Base-by-base conservation (phyloP, 1,284 basidiomycete species). In the Cryptococcus sp. region DNA sequence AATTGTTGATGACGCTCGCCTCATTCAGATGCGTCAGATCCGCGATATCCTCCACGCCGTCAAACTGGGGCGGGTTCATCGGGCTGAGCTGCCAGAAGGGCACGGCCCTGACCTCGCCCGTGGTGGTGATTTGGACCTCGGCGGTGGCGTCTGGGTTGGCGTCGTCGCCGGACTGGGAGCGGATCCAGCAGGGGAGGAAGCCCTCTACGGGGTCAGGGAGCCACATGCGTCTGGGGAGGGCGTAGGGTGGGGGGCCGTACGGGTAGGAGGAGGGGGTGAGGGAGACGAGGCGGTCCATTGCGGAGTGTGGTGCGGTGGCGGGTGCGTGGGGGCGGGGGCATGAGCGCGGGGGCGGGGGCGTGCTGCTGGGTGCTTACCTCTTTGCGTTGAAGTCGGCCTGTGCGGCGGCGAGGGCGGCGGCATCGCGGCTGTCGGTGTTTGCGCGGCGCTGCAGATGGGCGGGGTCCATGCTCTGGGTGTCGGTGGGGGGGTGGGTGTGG, bases 21-120 rank as follows among this genome's bases (percentile, higher is more conserved):
- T 99, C 96, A 75, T 98, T 98, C 60, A 98, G 81, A 78, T 94
- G 97, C 1, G 96, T 98, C 61, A 99, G 82, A 78, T 98, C 94
- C 46, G 96, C 96, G 68, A 98, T 98, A 78, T 99, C 96, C 65
- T 95, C 93, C 2, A 93, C 94, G 47, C 91, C 85, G 78, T 98
- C 94, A 75, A 98, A 98, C 79, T 97, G 96, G 45, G 95, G 95
- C 13, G 95, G 96, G 71, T 98, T 98, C 90, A 95, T 94, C 80
- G 92, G 93, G 66, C 87, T 91, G 44, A 94, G 78, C 20, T 85
- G 83, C 65, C 89, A 87, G 53, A 90, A 80, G 3, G 87, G 86
- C 7, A 94, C 82, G 56, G 78, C 83, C 49, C 88, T 57, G 21
- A 71, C 64, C 50, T 77, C 75, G 0, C 69, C 71, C 0, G 72